Conservation (phyloP, 441 rosid genomes). For the Flueggea neowawraea region DNA sequence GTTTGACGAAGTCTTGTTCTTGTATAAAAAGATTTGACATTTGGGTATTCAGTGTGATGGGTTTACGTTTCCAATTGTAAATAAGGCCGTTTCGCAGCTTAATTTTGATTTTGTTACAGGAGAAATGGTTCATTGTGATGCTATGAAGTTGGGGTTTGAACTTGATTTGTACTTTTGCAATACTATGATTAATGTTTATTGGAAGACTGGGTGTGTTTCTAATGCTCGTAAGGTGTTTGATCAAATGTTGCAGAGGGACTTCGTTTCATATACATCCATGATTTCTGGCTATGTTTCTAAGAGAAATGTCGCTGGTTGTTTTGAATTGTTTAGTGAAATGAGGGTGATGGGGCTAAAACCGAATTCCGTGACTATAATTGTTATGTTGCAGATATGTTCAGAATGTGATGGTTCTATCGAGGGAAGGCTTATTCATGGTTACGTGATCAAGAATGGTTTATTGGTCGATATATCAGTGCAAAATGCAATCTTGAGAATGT, state of each 20-base stretch:
- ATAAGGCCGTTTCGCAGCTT: conserved; percentile 18
- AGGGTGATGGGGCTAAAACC: conserved; percentile 16
- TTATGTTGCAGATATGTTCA: conserved; percentile 18
- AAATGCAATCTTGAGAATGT: conserved; percentile 31
- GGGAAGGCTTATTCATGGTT: conserved; percentile 15
- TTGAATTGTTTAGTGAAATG: conserved; percentile 28
- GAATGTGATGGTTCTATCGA: not conserved
- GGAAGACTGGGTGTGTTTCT: conserved; percentile 8
- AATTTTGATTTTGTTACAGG: conserved; percentile 2
- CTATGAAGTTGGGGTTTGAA: conserved; percentile 30
- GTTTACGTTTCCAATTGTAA: conserved; percentile 32
- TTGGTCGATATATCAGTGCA: conserved; percentile 12
- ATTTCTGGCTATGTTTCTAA: conserved; percentile 25
- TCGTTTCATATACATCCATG: conserved; percentile 20
- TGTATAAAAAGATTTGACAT: conserved; percentile 24
- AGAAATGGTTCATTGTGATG: conserved; percentile 29
- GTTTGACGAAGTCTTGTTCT: not conserved
- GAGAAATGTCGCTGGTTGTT: conserved; percentile 16
- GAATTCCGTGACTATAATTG: conserved; percentile 20
- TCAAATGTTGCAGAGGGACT: conserved; percentile 29
- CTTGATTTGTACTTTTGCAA: conserved; percentile 32
- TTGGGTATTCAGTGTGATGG: conserved; percentile 19
- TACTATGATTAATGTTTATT: conserved; percentile 28
- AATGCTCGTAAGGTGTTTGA: conserved; percentile 27
- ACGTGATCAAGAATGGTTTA: conserved; percentile 12